Percentiles rank a stretch among this genome's conserved stretches.
phyloP scores from a whole-genome alignment of 176 grass and related monocot species.

The Triticum monococcum region DNA sequence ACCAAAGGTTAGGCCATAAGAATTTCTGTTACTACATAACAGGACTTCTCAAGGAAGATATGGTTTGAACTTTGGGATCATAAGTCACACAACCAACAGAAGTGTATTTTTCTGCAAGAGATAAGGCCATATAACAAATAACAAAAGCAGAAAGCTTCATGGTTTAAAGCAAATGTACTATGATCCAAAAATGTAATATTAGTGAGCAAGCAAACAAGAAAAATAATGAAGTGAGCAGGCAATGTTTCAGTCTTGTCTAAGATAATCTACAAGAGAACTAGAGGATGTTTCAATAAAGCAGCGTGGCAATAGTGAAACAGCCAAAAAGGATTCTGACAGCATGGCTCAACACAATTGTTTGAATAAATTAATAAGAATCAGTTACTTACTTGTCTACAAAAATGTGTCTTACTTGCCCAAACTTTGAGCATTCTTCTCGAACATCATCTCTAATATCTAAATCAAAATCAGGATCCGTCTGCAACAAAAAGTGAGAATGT shows the following conservation, averaged over 20 bases:
- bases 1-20: not conserved
- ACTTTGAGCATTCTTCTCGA: conserved; percentile 72
- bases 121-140: not conserved
- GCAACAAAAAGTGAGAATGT: conserved; percentile 21
- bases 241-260: not conserved
- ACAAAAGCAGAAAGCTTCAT: not conserved
- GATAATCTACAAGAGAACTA: not conserved
- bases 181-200: not conserved
- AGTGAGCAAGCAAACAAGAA: not conserved
- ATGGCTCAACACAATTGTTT: conserved; percentile 3
- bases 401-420: conserved; percentile 68
- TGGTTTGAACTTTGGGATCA: not conserved
- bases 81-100: not conserved
- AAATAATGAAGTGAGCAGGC: not conserved
- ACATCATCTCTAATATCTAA: conserved; percentile 88
- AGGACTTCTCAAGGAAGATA: not conserved
- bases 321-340: not conserved
- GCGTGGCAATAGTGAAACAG: not conserved
- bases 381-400: conserved; percentile 75
- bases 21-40: not conserved
- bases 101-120: not conserved
- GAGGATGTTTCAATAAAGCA: not conserved
- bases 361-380: not conserved
- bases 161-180: not conserved
- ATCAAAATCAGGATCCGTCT: conserved; percentile 88